Conservation (phyloP, 352 stramenopile species). For the Phytopythium ostracodes region DNA sequence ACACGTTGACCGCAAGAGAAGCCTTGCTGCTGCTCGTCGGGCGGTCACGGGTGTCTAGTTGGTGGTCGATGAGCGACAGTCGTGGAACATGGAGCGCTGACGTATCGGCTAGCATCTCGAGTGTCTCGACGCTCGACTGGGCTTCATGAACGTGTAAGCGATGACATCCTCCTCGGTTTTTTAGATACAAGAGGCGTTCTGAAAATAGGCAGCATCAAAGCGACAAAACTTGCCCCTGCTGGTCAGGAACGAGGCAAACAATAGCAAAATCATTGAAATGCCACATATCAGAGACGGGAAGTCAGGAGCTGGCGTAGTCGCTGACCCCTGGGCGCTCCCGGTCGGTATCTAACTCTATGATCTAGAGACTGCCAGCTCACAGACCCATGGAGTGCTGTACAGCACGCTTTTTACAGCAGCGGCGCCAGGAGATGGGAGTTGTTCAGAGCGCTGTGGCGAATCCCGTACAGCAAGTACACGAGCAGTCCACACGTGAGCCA, state of each 20-base stretch:
- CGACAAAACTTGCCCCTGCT: not conserved
- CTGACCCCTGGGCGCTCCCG: not conserved
- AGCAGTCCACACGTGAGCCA: slow-evolving; percentile 61
- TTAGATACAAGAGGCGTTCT: not conserved
- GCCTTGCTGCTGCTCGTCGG: not conserved
- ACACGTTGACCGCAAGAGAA: not conserved
- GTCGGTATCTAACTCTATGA: slow-evolving; percentile 1
- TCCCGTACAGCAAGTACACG: slow-evolving; percentile 77
- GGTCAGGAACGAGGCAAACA: not conserved
- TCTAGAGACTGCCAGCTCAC: not conserved
- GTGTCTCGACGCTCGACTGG: not conserved
- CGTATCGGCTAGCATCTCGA: not conserved
- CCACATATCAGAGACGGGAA: not conserved
- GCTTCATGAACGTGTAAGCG: not conserved
- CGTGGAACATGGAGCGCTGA: not conserved
- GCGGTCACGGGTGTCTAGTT: not conserved
- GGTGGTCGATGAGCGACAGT: not conserved
- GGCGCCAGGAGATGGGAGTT: slow-evolving; percentile 20
- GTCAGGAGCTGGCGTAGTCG: not conserved
- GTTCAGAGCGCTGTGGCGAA: slow-evolving; percentile 64
- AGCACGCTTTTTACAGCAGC: slow-evolving; percentile 19
- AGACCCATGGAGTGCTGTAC: not conserved
- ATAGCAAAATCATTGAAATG: not conserved
- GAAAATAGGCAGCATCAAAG: slow-evolving; percentile 1
- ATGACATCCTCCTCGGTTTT: not conserved